These are phyloP conservation scores for Pholiota adiposa DNA, from an alignment of 1,284 basidiomycete species.

Conservation along the genomic window DNA sequence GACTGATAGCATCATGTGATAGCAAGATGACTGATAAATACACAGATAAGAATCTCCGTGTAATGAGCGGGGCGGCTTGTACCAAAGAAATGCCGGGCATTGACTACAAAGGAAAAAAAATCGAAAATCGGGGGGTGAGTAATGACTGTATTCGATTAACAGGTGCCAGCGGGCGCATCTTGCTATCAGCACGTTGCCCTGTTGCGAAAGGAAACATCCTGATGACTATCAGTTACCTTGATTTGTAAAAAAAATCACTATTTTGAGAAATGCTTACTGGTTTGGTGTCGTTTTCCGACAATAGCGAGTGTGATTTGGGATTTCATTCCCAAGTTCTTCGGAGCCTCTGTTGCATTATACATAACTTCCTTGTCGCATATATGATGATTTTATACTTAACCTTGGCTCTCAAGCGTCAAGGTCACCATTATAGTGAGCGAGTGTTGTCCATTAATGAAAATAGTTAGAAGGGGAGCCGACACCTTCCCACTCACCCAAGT, in stretches of 20 bases:
- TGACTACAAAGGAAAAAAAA: constrained; percentile 68
- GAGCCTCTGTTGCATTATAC: constrained; percentile 40
- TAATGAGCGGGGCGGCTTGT: constrained; percentile 50
- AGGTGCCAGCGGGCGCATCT: constrained; percentile 72
- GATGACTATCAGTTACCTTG: constrained; percentile 6
- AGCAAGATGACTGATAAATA: neutral
- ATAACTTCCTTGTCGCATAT: no score
- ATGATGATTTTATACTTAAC: no score
- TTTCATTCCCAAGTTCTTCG: constrained; percentile 40
- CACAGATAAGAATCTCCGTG: constrained; percentile 25
- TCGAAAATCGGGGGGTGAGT: constrained; percentile 72
- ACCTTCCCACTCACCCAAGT: no score
- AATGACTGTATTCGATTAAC: constrained; percentile 68
- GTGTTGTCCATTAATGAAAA: no score
- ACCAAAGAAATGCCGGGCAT: constrained; percentile 58
- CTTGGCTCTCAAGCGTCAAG: neutral
- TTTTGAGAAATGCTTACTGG: constrained; percentile 31
- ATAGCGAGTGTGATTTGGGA: constrained; percentile 62
- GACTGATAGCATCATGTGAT: no score
- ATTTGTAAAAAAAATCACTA: neutral
- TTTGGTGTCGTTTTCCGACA: constrained; percentile 57
- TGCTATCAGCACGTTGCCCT: constrained; percentile 54
- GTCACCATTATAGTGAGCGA: no score
- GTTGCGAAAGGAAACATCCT: constrained; percentile 47
- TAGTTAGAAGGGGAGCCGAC: no score